These are phyloP conservation scores for Tolypocladium cylindrosporum DNA, from an alignment of 2,329 filamentous ascomycete genomes.

Conservation along the genomic window DNA sequence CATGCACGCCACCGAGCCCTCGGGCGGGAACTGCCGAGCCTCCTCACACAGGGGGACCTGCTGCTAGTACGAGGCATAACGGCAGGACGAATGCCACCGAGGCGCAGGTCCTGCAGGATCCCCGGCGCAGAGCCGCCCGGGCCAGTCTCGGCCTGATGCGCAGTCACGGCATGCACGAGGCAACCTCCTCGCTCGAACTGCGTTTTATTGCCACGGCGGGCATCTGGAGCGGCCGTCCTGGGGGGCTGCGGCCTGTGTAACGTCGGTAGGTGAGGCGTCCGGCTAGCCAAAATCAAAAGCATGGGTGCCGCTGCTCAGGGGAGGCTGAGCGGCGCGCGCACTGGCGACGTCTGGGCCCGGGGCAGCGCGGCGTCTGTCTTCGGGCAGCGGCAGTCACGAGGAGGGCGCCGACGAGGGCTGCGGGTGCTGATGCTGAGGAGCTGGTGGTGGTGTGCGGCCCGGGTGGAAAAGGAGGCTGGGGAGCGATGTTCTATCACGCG, in stretches of 20 bases:
- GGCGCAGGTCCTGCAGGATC: no score
- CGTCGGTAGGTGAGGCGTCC: not conserved
- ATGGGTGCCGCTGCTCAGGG: not conserved
- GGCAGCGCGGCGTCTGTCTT: no score
- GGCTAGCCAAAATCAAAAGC: not conserved
- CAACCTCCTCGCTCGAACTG: not conserved
- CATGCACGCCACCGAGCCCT: not conserved
- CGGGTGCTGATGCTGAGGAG: not conserved
- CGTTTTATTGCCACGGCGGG: not conserved
- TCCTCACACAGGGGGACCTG: not conserved
- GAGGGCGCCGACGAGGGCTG: not conserved
- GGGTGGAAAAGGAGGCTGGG: not conserved
- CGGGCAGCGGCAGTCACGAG: not conserved
- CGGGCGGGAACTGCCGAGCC: not conserved
- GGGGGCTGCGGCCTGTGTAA: not conserved
- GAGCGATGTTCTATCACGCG: not conserved
- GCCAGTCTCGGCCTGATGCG: no score
- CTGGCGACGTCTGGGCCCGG: not conserved
- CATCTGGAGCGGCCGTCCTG: not conserved
- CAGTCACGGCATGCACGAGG: no score
- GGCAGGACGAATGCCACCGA: not conserved
- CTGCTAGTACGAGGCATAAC: not conserved
- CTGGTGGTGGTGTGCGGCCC: not conserved
- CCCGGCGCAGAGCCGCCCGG: no score
- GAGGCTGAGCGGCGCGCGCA: not conserved